Conservation (phyloP, 768 basidiomycete genomes). For the Suillus americanus region DNA sequence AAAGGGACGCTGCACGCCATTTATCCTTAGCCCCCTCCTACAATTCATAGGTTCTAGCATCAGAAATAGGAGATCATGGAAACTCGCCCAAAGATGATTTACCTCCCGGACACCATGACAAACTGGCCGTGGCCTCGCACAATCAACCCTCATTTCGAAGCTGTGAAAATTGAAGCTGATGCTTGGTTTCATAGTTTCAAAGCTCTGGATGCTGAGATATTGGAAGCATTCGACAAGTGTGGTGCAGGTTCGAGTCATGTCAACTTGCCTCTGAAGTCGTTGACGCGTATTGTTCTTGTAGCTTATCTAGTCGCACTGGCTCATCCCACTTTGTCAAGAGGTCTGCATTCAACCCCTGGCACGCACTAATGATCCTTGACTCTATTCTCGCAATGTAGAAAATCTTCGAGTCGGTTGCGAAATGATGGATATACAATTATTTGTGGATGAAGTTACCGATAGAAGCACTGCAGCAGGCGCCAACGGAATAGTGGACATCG, state of each 20-base stretch:
- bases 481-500: constrained; percentile 1
- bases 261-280: not conserved
- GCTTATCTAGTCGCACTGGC: constrained; percentile 6
- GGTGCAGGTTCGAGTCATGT: constrained; percentile 33
- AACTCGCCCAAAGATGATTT: constrained; percentile 2
- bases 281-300: not conserved
- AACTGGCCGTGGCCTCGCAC: constrained; percentile 44
- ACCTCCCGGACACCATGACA: constrained; percentile 39
- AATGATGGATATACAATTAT: constrained; percentile 23
- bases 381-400: constrained; percentile 17
- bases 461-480: not conserved
- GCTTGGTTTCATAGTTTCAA: constrained; percentile 39
- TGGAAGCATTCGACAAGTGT: constrained; percentile 40
- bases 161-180: constrained; percentile 34
- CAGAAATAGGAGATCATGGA: too few species aligned
- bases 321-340: constrained; percentile 7
- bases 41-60: too few species aligned
- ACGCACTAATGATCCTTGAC: not conserved
- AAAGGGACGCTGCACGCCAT: too few species aligned
- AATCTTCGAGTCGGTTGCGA: constrained; percentile 27
- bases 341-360: not conserved
- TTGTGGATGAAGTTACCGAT: too few species aligned
- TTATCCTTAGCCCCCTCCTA: too few species aligned
- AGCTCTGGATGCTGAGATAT: constrained; percentile 33
- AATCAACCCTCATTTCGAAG: constrained; percentile 38